phyloP scores from a whole-genome alignment of 2,329 filamentous ascomycete species.

The Ceratocystiopsis minuta region DNA sequence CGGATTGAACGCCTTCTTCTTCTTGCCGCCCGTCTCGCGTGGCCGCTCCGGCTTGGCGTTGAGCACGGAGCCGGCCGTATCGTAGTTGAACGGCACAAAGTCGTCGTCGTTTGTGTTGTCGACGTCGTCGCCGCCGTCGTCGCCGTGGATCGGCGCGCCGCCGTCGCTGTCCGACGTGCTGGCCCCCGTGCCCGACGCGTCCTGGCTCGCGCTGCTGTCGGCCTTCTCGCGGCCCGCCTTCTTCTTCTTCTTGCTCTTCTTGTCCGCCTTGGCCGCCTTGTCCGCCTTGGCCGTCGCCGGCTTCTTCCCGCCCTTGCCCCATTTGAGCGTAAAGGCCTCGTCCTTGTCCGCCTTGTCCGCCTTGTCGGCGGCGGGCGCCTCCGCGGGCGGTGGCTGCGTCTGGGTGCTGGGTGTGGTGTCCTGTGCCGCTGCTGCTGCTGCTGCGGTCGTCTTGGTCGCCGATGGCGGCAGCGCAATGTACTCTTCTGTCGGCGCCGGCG shows the following conservation, averaged over 20 bases:
- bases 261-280: constrained; percentile 5
- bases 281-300: constrained; percentile 1
- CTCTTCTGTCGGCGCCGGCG: constrained; percentile 2
- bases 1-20: constrained; percentile 15
- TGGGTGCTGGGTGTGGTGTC: no score
- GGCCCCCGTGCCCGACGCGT: no score
- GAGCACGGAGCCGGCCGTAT: constrained; percentile 17
- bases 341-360: constrained; percentile 9
- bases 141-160: constrained; percentile 20
- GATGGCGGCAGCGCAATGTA: constrained; percentile 6
- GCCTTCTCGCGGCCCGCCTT: constrained; percentile 4
- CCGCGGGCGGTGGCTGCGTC: no score
- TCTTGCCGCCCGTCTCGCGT: constrained; percentile 1
- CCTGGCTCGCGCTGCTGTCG: constrained; percentile 8
- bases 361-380: not conserved
- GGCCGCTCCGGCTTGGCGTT: constrained; percentile 10
- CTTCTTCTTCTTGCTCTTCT: constrained; percentile 14
- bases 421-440: not conserved
- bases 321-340: constrained; percentile 6
- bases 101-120: constrained; percentile 6
- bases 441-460: not conserved
- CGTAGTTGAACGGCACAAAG: constrained; percentile 19
- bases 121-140: not conserved
- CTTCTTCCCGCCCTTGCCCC: constrained; percentile 1
- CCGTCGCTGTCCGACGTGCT: constrained; percentile 15